Evolutionary conservation across 2,329 filamentous ascomycete species (phyloP).

Genomic region (Fusarium paranaense): DNA sequence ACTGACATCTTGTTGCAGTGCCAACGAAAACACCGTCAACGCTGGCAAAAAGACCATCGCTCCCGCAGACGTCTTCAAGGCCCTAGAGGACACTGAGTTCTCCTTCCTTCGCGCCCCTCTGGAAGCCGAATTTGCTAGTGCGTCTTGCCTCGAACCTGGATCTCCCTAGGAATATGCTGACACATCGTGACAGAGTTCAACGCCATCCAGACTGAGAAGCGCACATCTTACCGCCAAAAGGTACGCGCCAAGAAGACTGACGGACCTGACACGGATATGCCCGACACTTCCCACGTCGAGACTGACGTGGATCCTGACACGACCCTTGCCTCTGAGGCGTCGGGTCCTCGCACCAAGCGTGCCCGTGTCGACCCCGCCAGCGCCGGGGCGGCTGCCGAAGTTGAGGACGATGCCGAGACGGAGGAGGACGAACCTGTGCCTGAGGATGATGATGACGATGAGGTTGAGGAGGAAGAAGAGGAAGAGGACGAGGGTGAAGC

Average conservation of each 20-base stretch:
- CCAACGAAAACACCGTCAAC: constrained; percentile 76
- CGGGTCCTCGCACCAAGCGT: constrained; percentile 55
- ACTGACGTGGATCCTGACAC: constrained; percentile 51
- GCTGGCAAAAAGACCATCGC: constrained; percentile 83
- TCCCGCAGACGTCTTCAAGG: constrained; percentile 80
- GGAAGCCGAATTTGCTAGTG: constrained; percentile 82
- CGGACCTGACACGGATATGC: constrained; percentile 52
- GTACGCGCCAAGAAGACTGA: constrained; percentile 71
- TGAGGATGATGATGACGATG: constrained; percentile 61
- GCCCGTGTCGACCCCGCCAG: constrained; percentile 59
- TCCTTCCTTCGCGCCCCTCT: constrained; percentile 75
- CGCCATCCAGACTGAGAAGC: constrained; percentile 78
- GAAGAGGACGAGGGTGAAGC: constrained; percentile 58
- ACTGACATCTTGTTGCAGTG: constrained; percentile 57
- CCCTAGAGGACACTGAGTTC: constrained; percentile 82
- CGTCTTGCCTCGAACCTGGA: constrained; percentile 45
- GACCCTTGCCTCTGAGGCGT: constrained; percentile 47
- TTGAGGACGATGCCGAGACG: constrained; percentile 50
- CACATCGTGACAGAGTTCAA: constrained; percentile 70
- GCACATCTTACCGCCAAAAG: constrained; percentile 77
- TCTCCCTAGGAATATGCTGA: neutral
- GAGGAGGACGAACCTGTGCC: constrained; percentile 59
- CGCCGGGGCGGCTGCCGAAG: constrained; percentile 49
- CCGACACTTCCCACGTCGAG: constrained; percentile 46
- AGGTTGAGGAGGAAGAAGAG: constrained; percentile 59